These are phyloP conservation scores for Hypoxylon perforatum DNA, from an alignment of 495 filamentous ascomycete genomes.

Conservation along the genomic window DNA sequence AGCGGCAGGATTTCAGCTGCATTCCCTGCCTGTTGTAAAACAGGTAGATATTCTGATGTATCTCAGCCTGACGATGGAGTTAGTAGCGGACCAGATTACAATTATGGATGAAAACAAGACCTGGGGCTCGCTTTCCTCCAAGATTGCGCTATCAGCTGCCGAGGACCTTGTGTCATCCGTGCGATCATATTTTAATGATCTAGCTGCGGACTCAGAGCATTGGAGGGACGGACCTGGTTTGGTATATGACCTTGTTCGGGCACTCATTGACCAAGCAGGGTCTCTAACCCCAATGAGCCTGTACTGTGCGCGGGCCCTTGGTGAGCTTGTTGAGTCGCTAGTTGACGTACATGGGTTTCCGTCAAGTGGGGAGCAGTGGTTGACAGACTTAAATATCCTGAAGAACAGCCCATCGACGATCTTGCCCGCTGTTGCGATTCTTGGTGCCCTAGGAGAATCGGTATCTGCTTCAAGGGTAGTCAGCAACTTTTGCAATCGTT, in stretches of 20 bases:
- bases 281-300: constrained; percentile 51
- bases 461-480: constrained; percentile 55
- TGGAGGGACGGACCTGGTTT: constrained; percentile 50
- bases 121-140: constrained; percentile 47
- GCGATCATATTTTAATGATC: constrained; percentile 62
- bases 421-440: constrained; percentile 61
- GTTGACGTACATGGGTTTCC: constrained; percentile 52
- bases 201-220: constrained; percentile 48
- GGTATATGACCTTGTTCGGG: constrained; percentile 49
- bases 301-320: constrained; percentile 62
- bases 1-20: constrained; percentile 42
- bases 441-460: constrained; percentile 64
- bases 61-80: constrained; percentile 52
- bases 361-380: constrained; percentile 55
- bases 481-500: constrained; percentile 61
- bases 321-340: constrained; percentile 53
- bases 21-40: constrained; percentile 43
- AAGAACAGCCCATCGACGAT: constrained; percentile 55
- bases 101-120: constrained; percentile 45
- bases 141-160: constrained; percentile 68
- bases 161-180: constrained; percentile 69
- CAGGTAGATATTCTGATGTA: constrained; percentile 54
- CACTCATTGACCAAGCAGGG: constrained; percentile 48
- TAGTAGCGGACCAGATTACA: constrained; percentile 59
- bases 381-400: constrained; percentile 50